Conservation (phyloP, 2,329 filamentous ascomycete species). For the Fusarium sp. region DNA sequence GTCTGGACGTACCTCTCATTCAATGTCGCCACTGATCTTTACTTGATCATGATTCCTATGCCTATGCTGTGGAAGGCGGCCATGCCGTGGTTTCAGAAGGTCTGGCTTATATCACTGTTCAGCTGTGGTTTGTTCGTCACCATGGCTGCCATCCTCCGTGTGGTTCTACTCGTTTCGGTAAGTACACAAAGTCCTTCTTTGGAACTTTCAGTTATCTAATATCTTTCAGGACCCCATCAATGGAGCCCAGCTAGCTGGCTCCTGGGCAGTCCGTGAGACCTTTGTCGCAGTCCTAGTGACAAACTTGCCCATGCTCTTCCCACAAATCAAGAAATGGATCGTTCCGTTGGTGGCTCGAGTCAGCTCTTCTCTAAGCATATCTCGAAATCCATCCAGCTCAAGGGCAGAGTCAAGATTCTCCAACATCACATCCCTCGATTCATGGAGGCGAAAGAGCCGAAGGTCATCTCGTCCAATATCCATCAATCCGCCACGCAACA, state of each 20-base stretch:
- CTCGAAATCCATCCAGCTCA: slow-evolving; percentile 24
- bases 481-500: slow-evolving; percentile 25
- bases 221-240: slow-evolving; percentile 52
- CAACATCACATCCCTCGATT: slow-evolving; percentile 30
- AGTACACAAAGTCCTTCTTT: not conserved
- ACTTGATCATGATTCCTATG: slow-evolving; percentile 68
- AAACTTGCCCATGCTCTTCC: slow-evolving; percentile 59
- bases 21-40: slow-evolving; percentile 68
- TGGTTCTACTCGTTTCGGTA: slow-evolving; percentile 45
- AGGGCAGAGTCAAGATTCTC: slow-evolving; percentile 31
- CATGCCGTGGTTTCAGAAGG: slow-evolving; percentile 52
- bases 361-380: slow-evolving; percentile 35
- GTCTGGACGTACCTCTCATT: slow-evolving; percentile 63
- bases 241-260: slow-evolving; percentile 54
- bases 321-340: slow-evolving; percentile 54
- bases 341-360: slow-evolving; percentile 40
- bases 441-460: slow-evolving; percentile 35
- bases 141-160: slow-evolving; percentile 53
- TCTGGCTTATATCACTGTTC: slow-evolving; percentile 53
- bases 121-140: slow-evolving; percentile 56
- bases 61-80: slow-evolving; percentile 60
- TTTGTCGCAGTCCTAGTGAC: slow-evolving; percentile 58
- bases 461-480: slow-evolving; percentile 28
- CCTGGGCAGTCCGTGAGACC: slow-evolving; percentile 57
- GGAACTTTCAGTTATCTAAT: not conserved